Evolutionary conservation across 2,329 filamentous ascomycete species (phyloP).

Genomic region (Ascochyta viciae-villosae): DNA sequence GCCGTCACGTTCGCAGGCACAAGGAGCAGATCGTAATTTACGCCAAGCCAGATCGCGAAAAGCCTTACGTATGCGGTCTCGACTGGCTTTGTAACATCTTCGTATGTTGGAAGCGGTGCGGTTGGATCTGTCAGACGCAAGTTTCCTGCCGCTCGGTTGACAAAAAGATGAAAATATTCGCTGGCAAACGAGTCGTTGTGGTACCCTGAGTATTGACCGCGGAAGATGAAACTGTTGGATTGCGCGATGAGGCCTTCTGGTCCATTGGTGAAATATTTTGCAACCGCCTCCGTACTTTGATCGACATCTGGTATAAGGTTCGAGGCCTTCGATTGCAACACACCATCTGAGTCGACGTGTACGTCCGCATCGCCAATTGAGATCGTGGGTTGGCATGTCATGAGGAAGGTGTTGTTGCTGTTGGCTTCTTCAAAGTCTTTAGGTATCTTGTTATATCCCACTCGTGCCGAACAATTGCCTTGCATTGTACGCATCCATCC

Average conservation of each 20-base stretch:
- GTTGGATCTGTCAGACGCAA: slow-evolving; percentile 45
- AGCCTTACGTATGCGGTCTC: slow-evolving; percentile 44
- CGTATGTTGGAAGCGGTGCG: slow-evolving; percentile 40
- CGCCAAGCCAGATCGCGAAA: slow-evolving; percentile 52
- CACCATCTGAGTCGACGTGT: background rate
- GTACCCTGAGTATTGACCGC: slow-evolving; percentile 37
- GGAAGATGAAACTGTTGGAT: slow-evolving; percentile 24
- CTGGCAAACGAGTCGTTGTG: slow-evolving; percentile 56
- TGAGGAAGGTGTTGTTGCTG: background rate
- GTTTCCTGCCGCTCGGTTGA: slow-evolving; percentile 40
- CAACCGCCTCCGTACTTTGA: background rate
- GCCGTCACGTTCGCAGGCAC: slow-evolving; percentile 6
- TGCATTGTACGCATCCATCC: slow-evolving; percentile 33
- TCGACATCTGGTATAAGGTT: background rate
- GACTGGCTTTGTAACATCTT: slow-evolving; percentile 31
- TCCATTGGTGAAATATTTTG: slow-evolving; percentile 22
- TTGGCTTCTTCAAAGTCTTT: background rate
- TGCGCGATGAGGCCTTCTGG: slow-evolving; percentile 26
- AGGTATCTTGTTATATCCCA: background rate
- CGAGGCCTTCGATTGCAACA: slow-evolving; percentile 14
- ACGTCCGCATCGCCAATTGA: slow-evolving; percentile 26
- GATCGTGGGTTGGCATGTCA: slow-evolving; percentile 29
- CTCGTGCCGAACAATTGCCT: slow-evolving; percentile 8
- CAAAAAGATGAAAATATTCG: slow-evolving; percentile 58
- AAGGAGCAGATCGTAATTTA: slow-evolving; percentile 53